These are phyloP conservation scores for Paraleonurus japonicus DNA, from an alignment of 257 asterid genomes.

Conservation along the genomic window DNA sequence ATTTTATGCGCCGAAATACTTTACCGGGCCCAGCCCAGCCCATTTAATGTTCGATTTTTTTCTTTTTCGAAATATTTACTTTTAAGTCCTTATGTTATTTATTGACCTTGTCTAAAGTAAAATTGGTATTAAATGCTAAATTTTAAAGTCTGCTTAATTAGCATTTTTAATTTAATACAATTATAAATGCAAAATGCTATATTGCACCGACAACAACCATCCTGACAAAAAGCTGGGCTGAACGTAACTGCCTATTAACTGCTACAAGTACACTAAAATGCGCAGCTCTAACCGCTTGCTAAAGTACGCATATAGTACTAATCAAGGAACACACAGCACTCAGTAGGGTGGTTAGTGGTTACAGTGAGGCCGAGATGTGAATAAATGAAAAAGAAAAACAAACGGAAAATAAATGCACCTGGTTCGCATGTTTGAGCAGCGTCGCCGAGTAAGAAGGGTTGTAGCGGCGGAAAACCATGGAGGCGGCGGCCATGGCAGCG, in stretches of 20 bases:
- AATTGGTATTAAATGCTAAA: background rate
- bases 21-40: slow-evolving; percentile 26
- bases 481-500: slow-evolving; percentile 96
- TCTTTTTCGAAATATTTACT: background rate
- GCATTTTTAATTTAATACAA: background rate
- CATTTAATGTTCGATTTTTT: slow-evolving; percentile 4
- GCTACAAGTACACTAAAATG: slow-evolving; percentile 36
- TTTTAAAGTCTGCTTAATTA: background rate
- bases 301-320: slow-evolving; percentile 33
- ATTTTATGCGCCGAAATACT: slow-evolving; percentile 49
- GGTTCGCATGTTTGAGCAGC: slow-evolving; percentile 77
- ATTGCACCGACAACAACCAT: slow-evolving; percentile 50
- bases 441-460: slow-evolving; percentile 60
- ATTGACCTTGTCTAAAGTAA: background rate
- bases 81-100: background rate
- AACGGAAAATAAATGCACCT: slow-evolving; percentile 42
- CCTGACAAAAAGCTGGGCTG: slow-evolving; percentile 43
- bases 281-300: slow-evolving; percentile 38
- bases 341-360: background rate
- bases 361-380: slow-evolving; percentile 3
- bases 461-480: slow-evolving; percentile 76
- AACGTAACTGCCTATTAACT: slow-evolving; percentile 48
- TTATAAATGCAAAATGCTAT: background rate
- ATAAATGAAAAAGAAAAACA: background rate
- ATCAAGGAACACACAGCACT: slow-evolving; percentile 1